Evolutionary conservation across 1,284 basidiomycete species (phyloP).

Genomic region (Rhodotorula mucilaginosa): DNA sequence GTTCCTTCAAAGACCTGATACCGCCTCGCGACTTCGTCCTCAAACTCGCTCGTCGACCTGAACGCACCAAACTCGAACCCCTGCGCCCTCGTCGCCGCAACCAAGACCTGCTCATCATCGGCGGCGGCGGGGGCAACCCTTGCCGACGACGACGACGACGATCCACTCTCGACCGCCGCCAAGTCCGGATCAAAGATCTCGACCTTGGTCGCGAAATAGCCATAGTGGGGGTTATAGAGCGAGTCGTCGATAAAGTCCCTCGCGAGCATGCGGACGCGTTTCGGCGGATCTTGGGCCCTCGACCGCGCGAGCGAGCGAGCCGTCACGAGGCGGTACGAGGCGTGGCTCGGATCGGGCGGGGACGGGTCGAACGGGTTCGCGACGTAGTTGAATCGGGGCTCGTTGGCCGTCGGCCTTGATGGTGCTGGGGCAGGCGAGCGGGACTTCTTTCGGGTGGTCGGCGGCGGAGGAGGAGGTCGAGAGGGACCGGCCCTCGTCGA

Average conservation of each 20-base stretch:
- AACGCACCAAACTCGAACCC: constrained; percentile 70
- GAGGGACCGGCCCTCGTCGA: too few species aligned
- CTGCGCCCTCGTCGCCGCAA: constrained; percentile 35
- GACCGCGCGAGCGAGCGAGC: constrained; percentile 66
- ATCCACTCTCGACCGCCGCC: not conserved
- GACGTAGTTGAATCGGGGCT: constrained; percentile 39
- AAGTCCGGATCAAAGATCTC: constrained; percentile 71
- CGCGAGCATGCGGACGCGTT: constrained; percentile 84
- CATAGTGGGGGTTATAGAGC: constrained; percentile 94
- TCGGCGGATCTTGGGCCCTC: constrained; percentile 64
- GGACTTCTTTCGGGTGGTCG: too few species aligned
- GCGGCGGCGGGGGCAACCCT: constrained; percentile 22
- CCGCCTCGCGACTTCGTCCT: constrained; percentile 70
- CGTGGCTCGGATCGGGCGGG: constrained; percentile 21
- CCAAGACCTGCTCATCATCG: constrained; percentile 11
- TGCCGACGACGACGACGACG: not conserved
- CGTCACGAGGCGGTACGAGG: constrained; percentile 64
- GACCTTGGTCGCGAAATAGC: constrained; percentile 91
- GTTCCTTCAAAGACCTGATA: constrained; percentile 64
- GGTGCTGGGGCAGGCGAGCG: too few species aligned
- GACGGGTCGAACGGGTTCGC: constrained; percentile 34
- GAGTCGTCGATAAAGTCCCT: constrained; percentile 97
- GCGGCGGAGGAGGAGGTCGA: too few species aligned
- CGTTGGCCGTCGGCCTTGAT: not conserved
- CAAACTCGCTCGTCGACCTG: constrained; percentile 70